Base-by-base conservation (phyloP, 2,329 filamentous ascomycete genomes). In the Acrocalymma vagum region DNA sequence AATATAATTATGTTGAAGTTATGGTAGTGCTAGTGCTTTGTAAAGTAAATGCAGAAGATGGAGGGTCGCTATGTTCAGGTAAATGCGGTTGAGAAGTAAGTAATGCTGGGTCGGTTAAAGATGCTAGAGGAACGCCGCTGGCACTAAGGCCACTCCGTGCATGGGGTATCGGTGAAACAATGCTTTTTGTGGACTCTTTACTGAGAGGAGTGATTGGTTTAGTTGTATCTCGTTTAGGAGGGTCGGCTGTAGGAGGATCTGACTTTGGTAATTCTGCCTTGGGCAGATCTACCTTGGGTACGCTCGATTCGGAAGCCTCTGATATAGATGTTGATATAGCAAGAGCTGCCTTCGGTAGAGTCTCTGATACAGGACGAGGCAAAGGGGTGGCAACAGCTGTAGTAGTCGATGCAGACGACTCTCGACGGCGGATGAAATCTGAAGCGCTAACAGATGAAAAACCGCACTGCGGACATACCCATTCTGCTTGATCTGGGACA, bases 401-500 rank as follows among this genome's bases (percentile, higher is more conserved):
- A 45, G 53, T 57, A 45, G 49, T 41, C 40, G 51, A 48, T 20
- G 45, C 44, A 25, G 53, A 51, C 17, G 52, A 51, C 27, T 48
- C 45, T 29, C 51, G 60, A 38, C 33, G 51, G 44, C 43, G 59
- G 38, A 42, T 34, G 33, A 69, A 68, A 51, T 58, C 63, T 49
- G 56, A 54, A 39, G 49, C 51, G 55, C 51, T 55, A 50, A 58
- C 15, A 57, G 62, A 68, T 39, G 54, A 64, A 58, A 70, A 68
- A 18, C 59, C 60, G 47, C 61, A 70, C 43, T 57, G 47, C 14
- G 61, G 79, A 90, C 90, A 87, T 90, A 96, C 91, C 93, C 93
- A 96, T 71, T 96, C 90, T 66, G 83, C 81, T 79, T 96, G 92
- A 69, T 83, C 79, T 48, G 92, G 91, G 51, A 96, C 91, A 35